Evolutionary conservation across 352 stramenopile species (phyloP), one percentile per base, ranked within the genome.

Genomic region (Pythium insidiosum): DNA sequence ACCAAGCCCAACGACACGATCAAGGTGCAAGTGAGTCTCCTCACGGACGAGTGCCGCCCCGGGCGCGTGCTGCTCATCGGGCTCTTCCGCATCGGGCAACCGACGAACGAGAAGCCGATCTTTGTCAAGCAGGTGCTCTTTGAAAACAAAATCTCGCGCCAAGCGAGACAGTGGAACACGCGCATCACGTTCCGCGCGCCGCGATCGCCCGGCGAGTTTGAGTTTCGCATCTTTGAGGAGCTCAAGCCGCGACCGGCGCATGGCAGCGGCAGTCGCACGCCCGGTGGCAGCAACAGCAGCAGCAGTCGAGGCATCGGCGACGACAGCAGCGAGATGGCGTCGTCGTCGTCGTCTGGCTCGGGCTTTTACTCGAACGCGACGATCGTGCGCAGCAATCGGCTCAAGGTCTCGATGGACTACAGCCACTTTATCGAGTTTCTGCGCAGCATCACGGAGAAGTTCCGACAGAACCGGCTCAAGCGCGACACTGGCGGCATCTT

Each of bases 121-220:
- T 91, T 91, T 30, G 70, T 91, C 29, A 88, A 88, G 49, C 75
- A 88, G 39, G 68, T 91, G 16, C 66, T 88, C 0, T 87, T 88
- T 31, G 76, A 91, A 50, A 80, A 80, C 62, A 85, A 84, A 35
- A 47, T 84, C 7, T 62, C 88, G 21, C 68, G 68, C 18, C 72
- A 79, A 42, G 79, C 78, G 36, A 52, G 68, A 4, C 74, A 57
- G 38, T 58, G 84, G 41, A 81, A 83, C 47, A 88, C 76, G 25
- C 68, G 76, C n/a, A 85, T 91, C 53, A 88, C 78, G 37, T 88
- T 88, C 45, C 76, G 76, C 0, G 74, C 79, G 6, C 79, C 79
- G 1, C 71, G 75, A n/a, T 88, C 76, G 4, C 72, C 78, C 3
- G 79, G 79, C 11, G 76, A 88, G 44, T 91, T 88, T 52, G 79